Evolutionary conservation across 2,329 filamentous ascomycete species (phyloP), one percentile per base, ranked within the genome.

Genomic region (Stemphylium lycopersici): DNA sequence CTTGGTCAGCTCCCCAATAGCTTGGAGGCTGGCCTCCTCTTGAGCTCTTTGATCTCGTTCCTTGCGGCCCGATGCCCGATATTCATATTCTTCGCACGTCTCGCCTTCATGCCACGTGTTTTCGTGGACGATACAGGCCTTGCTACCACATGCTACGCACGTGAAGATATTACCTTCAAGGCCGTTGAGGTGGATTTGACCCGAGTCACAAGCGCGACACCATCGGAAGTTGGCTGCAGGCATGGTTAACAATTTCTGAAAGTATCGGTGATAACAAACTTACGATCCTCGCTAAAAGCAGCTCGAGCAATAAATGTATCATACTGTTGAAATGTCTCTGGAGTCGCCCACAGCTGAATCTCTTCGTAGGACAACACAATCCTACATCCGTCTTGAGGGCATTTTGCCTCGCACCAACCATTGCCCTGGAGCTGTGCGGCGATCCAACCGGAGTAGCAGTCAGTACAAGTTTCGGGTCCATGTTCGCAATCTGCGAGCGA

Each of bases 101-200:
- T 79, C 76, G 12, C 67, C 70, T n/a, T 62, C 63, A 42, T 79
- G 77, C 74, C 75, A 79, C 10, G 63, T 51, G 5, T 62, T 62
- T 26, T 44, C 48, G 52, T 79, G 76, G 0, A 59, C 53, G 3
- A 73, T 60, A 50, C 78, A 80, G 38, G 74, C 66, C 36, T 70
- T 66, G 58, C 70, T 72, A 5, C 67, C 62, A 58, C 78, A 79
- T 2, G 53, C 56, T 2, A 52, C 61, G 42, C 78, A 79, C 7
- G 63, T 65, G 65, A 79, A 79, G 15, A 81, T 81, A 2, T 82
- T 79, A 8, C 79, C 76, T 2, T 70, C 70, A 3, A 63, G 56
- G 13, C 78, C 78, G 3, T 67, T 74, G 26, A 84, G 79, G 44
- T 86, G 83, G 10, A 84, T 74, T 54, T 86, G 83, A 0, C 84